Percentiles rank a stretch among this genome's conserved stretches.
Conservation (phyloP, 2,329 filamentous ascomycete genomes). For the Epichloe aotearoae region DNA sequence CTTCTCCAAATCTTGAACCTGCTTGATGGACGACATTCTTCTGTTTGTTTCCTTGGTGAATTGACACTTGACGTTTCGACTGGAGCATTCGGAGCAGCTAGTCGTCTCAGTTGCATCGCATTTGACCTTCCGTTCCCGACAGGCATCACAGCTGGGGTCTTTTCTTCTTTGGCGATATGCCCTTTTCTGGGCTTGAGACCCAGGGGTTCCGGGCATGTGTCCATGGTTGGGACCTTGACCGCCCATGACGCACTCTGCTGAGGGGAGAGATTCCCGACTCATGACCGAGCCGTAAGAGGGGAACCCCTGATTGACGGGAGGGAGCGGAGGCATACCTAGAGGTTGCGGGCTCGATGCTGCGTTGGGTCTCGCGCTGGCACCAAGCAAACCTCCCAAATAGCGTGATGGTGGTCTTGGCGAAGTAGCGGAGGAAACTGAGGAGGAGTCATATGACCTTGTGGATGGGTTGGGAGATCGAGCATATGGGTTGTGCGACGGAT, state of each 20-base stretch:
- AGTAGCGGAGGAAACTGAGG: conserved; percentile 47
- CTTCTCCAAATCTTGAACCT: conserved; percentile 92
- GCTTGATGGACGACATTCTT: conserved; percentile 98
- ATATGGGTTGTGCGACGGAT: conserved; percentile 41
- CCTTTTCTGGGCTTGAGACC: conserved; percentile 63
- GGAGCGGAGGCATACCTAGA: conserved; percentile 38
- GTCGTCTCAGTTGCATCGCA: conserved; percentile 95
- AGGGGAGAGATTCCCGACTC: conserved; percentile 47
- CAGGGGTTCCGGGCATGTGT: conserved; percentile 28
- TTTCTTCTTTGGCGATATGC: conserved; percentile 92
- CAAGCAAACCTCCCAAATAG: conserved; percentile 39
- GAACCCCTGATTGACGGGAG: conserved; percentile 34
- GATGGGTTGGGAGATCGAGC: conserved; percentile 49
- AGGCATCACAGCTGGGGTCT: conserved; percentile 95
- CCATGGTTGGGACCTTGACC: conserved; percentile 32
- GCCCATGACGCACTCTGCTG: conserved; percentile 41
- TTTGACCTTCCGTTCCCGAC: conserved; percentile 72
- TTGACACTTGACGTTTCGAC: conserved; percentile 91
- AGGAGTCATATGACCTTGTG: conserved; percentile 50
- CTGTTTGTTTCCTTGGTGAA: conserved; percentile 99
- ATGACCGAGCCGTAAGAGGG: conserved; percentile 39
- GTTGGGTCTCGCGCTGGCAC: conserved; percentile 35
- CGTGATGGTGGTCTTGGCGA: conserved; percentile 42
- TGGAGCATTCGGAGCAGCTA: conserved; percentile 95
- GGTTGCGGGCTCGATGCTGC: conserved; percentile 36